Evolutionary conservation across 495 filamentous ascomycete species (phyloP).

Genomic region (Aspergillus baeticus): DNA sequence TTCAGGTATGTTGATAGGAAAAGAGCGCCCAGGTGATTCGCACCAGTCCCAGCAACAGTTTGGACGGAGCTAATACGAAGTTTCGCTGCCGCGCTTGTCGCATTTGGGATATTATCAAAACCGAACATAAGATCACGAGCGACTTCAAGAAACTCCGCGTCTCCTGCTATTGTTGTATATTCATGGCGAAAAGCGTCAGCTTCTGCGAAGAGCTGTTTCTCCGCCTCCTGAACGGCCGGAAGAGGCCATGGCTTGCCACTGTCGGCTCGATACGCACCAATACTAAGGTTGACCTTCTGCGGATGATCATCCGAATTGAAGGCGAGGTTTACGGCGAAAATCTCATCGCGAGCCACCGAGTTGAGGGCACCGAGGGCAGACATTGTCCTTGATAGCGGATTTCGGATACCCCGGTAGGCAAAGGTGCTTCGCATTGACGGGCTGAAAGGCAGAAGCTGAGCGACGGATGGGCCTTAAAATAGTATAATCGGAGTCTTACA

Average conservation of each 20-base stretch:
- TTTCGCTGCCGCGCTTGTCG: neutral
- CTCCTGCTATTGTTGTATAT: slow-evolving; percentile 19
- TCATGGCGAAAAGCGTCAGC: slow-evolving; percentile 13
- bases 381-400: too few relatives aligned
- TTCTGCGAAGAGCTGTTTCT: neutral
- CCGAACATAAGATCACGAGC: slow-evolving; percentile 18
- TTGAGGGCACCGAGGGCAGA: too few relatives aligned
- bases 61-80: slow-evolving; percentile 38
- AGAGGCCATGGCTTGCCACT: slow-evolving; percentile 33
- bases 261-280: slow-evolving; percentile 32
- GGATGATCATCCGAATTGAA: neutral
- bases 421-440: too few relatives aligned
- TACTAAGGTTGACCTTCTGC: slow-evolving; percentile 25
- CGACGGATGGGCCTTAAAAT: too few relatives aligned
- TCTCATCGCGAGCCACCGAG: too few relatives aligned
- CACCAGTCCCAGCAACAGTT: slow-evolving; percentile 84
- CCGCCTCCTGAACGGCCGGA: slow-evolving; percentile 23
- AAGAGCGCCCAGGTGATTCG: slow-evolving; percentile 73
- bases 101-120: too few relatives aligned
- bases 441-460: too few relatives aligned
- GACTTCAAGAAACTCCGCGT: slow-evolving; percentile 10
- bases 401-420: too few relatives aligned
- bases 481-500: too few relatives aligned
- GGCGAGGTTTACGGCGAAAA: neutral
- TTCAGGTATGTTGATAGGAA: slow-evolving; percentile 55